Evolutionary conservation across 192 early-diverging fungal species (phyloP), one percentile per base, ranked within the genome.

Genomic region (Rhizoclosmatium sp.): DNA sequence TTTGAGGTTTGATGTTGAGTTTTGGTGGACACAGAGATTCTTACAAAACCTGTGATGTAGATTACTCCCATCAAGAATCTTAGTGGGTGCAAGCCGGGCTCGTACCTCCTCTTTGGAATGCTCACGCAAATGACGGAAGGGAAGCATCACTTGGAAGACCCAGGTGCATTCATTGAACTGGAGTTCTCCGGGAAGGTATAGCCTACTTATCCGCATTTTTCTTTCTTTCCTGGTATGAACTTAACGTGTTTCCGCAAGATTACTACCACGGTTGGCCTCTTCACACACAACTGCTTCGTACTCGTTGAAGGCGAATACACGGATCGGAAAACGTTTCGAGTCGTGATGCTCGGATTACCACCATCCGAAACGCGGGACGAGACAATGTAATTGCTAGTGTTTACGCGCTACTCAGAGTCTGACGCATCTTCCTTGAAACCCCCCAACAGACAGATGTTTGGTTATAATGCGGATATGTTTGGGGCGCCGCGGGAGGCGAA

Each of bases 231-330:
- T 72, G 10, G 47, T 72, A 40, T 9, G 46, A 7, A 21, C 39
- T 71, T 51, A 7, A 40, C 47, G 66, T 71, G 0, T 59, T 21
- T 72, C 7, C 31, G 12, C 14, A 21, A 82, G 73, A 76, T 87
- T 84, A 86, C 67, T 48, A 81, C 81, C 79, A 77, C 86, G 5
- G 81, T 82, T 21, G 96, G 96, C 1, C 61, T 98, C 59, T 98
- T 94, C 66, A 96, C 94, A 2, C 92, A 94, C 71, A 92, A 91
- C 78, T 92, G 92, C 73, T 94, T 98, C 85, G 94, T 96, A n/a
- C 82, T 98, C 12, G 89, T 92, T 3, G 91, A 95, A 73, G 96
- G 96, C 5, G 80, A 84, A 12, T 93, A 93, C 75, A 89, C 87
- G 12, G 90, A 94, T 44, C 92, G 94, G 44, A 85, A 89, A 67